These are phyloP conservation scores for Metarhizium guizhouense DNA, from an alignment of 2,329 filamentous ascomycete species.

Conservation along the genomic window DNA sequence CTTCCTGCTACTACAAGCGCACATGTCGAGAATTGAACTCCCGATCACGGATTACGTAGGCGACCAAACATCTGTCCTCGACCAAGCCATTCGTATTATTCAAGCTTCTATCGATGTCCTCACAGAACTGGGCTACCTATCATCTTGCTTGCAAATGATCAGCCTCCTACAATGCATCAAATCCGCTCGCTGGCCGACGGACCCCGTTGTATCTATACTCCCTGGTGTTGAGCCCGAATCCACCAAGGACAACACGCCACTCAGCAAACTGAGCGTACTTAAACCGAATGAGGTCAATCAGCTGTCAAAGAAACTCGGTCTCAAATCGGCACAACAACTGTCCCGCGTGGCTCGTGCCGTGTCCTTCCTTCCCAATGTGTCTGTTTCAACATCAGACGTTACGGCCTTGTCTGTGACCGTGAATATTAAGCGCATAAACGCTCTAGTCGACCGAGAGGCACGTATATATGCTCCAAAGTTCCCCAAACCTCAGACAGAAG, in stretches of 20 bases:
- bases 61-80: slow-evolving; percentile 80
- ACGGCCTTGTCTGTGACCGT: slow-evolving; percentile 57
- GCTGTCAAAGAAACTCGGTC: slow-evolving; percentile 40
- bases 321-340: slow-evolving; percentile 36
- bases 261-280: slow-evolving; percentile 33
- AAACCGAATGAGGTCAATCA: slow-evolving; percentile 26
- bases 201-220: slow-evolving; percentile 69
- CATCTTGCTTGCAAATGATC: slow-evolving; percentile 74
- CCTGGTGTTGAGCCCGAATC: slow-evolving; percentile 53
- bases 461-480: slow-evolving; percentile 82
- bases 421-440: slow-evolving; percentile 57
- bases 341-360: slow-evolving; percentile 49
- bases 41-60: slow-evolving; percentile 97
- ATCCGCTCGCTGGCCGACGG: slow-evolving; percentile 80
- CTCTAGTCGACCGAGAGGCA: slow-evolving; percentile 53
- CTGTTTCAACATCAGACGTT: slow-evolving; percentile 50
- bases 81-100: slow-evolving; percentile 93
- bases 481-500: slow-evolving; percentile 90
- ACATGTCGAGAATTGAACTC: slow-evolving; percentile 86
- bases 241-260: slow-evolving; percentile 30
- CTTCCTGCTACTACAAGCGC: slow-evolving; percentile 86
- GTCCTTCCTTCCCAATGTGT: slow-evolving; percentile 59
- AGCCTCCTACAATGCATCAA: slow-evolving; percentile 86
- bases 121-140: slow-evolving; percentile 76
- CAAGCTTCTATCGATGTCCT: slow-evolving; percentile 92